A percentile compares a stretch with the other conserved stretches of the same genome.
These are phyloP conservation scores for Lepidopterella palustris DNA, from an alignment of 495 filamentous ascomycete species.

Conservation along the genomic window DNA sequence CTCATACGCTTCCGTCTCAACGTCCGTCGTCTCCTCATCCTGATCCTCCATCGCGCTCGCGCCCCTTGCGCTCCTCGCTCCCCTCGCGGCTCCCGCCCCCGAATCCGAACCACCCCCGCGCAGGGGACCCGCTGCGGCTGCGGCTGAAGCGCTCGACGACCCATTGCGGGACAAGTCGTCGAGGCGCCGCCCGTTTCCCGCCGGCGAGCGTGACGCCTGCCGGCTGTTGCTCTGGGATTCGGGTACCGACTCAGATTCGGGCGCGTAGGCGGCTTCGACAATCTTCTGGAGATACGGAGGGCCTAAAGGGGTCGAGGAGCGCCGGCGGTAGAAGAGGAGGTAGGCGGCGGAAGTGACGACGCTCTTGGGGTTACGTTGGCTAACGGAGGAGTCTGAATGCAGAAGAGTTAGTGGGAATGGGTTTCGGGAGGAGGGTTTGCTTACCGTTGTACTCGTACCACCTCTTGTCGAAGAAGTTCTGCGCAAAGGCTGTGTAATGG, in stretches of 20 bases:
- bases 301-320: conserved; percentile 66
- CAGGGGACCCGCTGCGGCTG: conserved; percentile 31
- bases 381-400: conserved; percentile 59
- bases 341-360: conserved; percentile 72
- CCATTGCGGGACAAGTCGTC: conserved; percentile 70
- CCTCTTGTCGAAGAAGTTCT: conserved; percentile 75
- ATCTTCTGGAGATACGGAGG: conserved; percentile 65
- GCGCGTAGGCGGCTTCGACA: conserved; percentile 50
- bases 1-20: conserved; percentile 2
- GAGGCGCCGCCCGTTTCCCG: conserved; percentile 82
- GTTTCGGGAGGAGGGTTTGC: conserved; percentile 26
- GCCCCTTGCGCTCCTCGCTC: conserved; percentile 12
- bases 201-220: conserved; percentile 41
- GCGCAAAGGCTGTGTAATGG: conserved; percentile 90
- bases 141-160: conserved; percentile 39
- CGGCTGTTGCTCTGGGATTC: conserved; percentile 46
- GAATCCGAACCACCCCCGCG: conserved; percentile 20
- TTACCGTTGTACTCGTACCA: conserved; percentile 97
- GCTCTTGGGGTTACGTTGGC: conserved; percentile 44
- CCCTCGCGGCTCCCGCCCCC: conserved; percentile 11
- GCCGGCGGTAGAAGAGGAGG: conserved; percentile 91
- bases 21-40: conserved; percentile 2
- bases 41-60: conserved; percentile 13
- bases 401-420: conserved; percentile 11
- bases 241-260: conserved; percentile 33